Evolutionary conservation across 2,329 filamentous ascomycete genomes (phyloP).

Genomic region (Achaetomium macrosporum): DNA sequence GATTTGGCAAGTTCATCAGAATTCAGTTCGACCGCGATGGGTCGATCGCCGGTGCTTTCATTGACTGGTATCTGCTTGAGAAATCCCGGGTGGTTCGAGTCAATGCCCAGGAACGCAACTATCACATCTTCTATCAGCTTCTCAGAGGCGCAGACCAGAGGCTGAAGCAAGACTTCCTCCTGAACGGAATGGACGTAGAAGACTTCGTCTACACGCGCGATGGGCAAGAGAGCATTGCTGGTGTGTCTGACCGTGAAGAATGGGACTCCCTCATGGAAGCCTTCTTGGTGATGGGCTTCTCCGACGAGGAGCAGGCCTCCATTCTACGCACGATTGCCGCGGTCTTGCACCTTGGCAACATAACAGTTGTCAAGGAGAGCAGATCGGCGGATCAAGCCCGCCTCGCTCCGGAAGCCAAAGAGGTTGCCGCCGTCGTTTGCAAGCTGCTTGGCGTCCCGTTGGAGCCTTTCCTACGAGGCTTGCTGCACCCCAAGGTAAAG

Average conservation of each 20-base stretch:
- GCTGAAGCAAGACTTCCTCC: slow-evolving; percentile 69
- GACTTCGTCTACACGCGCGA: slow-evolving; percentile 89
- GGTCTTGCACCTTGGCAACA: slow-evolving; percentile 89
- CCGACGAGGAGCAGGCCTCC: slow-evolving; percentile 71
- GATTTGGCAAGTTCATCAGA: slow-evolving; percentile 97
- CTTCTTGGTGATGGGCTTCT: slow-evolving; percentile 90
- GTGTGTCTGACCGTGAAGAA: slow-evolving; percentile 84
- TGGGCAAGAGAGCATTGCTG: slow-evolving; percentile 85
- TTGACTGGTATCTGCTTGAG: slow-evolving; percentile 96
- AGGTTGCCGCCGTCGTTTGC: slow-evolving; percentile 73
- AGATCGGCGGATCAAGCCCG: slow-evolving; percentile 85
- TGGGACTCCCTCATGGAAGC: slow-evolving; percentile 89
- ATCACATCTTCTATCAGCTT: slow-evolving; percentile 96
- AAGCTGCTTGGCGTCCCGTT: slow-evolving; percentile 75
- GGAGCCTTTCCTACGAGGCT: slow-evolving; percentile 79
- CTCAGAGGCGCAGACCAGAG: slow-evolving; percentile 71
- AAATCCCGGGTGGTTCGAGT: slow-evolving; percentile 95
- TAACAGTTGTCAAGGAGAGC: slow-evolving; percentile 84
- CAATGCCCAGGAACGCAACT: slow-evolving; percentile 84
- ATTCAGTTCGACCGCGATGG: slow-evolving; percentile 89
- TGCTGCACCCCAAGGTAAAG: slow-evolving; percentile 90
- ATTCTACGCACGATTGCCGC: slow-evolving; percentile 86
- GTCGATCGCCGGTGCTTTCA: slow-evolving; percentile 90
- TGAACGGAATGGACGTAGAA: slow-evolving; percentile 69
- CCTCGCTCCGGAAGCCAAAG: slow-evolving; percentile 66